phyloP scores from a whole-genome alignment of 768 basidiomycete genomes.

The Lentinula sp. region DNA sequence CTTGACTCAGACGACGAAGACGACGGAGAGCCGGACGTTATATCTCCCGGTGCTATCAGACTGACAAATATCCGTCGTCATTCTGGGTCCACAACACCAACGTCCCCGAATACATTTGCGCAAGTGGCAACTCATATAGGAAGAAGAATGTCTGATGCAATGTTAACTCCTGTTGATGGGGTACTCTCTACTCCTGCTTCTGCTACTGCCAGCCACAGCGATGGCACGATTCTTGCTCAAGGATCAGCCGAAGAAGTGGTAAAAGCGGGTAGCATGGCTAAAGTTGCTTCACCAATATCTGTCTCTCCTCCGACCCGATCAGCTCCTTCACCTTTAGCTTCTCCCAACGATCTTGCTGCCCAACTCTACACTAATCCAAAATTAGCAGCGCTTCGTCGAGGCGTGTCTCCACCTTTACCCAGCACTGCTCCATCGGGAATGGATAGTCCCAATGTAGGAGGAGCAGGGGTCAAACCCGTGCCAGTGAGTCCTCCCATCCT shows the following conservation, averaged over 20 bases:
- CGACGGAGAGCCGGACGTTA: conserved; percentile 6
- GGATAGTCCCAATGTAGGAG: conserved; percentile 27
- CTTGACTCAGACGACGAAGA: conserved; percentile 42
- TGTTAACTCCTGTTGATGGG: conserved; percentile 18
- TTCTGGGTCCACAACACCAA: not conserved
- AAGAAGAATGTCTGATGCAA: conserved; percentile 34
- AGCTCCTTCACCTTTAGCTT: conserved; percentile 22
- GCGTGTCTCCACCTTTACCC: conserved; percentile 9
- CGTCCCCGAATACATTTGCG: conserved; percentile 12
- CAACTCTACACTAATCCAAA: conserved; percentile 37
- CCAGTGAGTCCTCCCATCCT: conserved; percentile 61
- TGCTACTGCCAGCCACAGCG: not conserved
- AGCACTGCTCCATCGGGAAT: conserved; percentile 15
- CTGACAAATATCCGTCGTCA: not conserved
- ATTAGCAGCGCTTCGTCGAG: conserved; percentile 30
- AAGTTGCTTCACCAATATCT: not conserved
- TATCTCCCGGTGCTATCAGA: not conserved
- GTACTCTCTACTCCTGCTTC: not conserved
- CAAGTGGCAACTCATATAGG: conserved; percentile 31
- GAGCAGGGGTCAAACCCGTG: conserved; percentile 37
- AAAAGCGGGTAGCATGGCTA: not conserved
- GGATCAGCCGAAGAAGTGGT: not conserved
- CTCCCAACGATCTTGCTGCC: conserved; percentile 32
- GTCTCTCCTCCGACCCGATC: not conserved
- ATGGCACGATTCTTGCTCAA: not conserved